Evolutionary conservation across 2,329 filamentous ascomycete genomes (phyloP).

Genomic region (Rutstroemia sp.): DNA sequence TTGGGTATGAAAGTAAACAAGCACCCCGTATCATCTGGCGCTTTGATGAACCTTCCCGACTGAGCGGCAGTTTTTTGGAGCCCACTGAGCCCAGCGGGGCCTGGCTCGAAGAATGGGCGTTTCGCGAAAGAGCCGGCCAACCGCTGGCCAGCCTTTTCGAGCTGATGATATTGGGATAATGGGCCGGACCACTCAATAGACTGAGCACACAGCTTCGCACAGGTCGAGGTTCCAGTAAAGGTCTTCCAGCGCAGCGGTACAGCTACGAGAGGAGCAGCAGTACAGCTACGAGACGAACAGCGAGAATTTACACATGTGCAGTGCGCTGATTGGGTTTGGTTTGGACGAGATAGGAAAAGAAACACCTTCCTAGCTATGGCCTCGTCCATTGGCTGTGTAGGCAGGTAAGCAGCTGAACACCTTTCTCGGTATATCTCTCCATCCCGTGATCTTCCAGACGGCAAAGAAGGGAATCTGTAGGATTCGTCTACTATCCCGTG

Average conservation of each 20-base stretch:
- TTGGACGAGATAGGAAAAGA: no score
- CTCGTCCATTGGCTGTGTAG: no score
- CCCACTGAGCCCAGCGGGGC: not conserved
- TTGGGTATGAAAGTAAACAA: not conserved
- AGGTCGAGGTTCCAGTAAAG: not conserved
- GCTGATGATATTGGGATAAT: not conserved
- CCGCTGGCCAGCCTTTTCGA: not conserved
- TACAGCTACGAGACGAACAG: not conserved
- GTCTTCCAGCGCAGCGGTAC: not conserved
- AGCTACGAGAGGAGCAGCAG: not conserved
- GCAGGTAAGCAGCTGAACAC: no score
- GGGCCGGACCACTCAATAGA: not conserved
- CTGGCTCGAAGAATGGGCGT: not conserved
- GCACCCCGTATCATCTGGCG: not conserved
- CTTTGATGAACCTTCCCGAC: not conserved
- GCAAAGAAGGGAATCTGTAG: no score
- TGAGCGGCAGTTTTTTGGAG: not conserved
- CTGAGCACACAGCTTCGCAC: no score
- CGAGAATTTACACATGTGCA: no score
- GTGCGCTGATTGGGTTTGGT: no score
- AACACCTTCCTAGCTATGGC: no score
- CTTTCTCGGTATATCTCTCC: no score
- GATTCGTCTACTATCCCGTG: no score
- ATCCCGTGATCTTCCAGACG: no score
- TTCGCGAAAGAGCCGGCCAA: not conserved